phyloP scores from a whole-genome alignment of 2,329 filamentous ascomycete species.

The Fusarium sp. region DNA sequence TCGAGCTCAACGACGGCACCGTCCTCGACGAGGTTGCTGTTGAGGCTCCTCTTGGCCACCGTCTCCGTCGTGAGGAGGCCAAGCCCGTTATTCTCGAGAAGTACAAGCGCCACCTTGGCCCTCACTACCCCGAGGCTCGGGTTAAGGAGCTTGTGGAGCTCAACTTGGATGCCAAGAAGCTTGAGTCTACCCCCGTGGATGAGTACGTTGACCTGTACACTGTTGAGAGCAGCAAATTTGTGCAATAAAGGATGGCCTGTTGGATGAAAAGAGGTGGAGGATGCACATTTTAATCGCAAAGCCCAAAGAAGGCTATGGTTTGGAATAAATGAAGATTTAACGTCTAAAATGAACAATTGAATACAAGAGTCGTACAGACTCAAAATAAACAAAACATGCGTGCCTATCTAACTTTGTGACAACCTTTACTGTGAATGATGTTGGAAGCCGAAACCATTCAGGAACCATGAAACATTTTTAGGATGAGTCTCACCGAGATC shows the following conservation, averaged over 20 bases:
- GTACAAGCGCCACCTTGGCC: conserved; percentile 91
- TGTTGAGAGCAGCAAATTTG: conserved; percentile 74
- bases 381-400: not conserved
- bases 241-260: conserved; percentile 43
- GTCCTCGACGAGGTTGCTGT: conserved; percentile 91
- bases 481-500: too few species aligned
- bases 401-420: not conserved
- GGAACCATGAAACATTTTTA: too few species aligned
- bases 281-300: conserved; percentile 26
- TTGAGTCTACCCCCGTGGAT: conserved; percentile 88
- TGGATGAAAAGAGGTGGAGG: conserved; percentile 16
- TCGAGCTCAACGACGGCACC: conserved; percentile 94
- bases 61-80: conserved; percentile 91
- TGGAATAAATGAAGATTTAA: conserved; percentile 23
- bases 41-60: conserved; percentile 95
- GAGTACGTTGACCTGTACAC: conserved; percentile 91
- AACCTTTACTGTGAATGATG: not conserved
- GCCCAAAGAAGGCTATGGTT: conserved; percentile 34
- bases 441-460: not conserved
- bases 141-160: conserved; percentile 88
- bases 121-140: conserved; percentile 82
- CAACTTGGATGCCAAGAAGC: conserved; percentile 79
- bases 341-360: conserved; percentile 20
- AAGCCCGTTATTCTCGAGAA: conserved; percentile 97
- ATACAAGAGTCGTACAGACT: conserved; percentile 20